phyloP scores from a whole-genome alignment of 1,284 basidiomycete genomes.

The Farysia itapuensis region DNA sequence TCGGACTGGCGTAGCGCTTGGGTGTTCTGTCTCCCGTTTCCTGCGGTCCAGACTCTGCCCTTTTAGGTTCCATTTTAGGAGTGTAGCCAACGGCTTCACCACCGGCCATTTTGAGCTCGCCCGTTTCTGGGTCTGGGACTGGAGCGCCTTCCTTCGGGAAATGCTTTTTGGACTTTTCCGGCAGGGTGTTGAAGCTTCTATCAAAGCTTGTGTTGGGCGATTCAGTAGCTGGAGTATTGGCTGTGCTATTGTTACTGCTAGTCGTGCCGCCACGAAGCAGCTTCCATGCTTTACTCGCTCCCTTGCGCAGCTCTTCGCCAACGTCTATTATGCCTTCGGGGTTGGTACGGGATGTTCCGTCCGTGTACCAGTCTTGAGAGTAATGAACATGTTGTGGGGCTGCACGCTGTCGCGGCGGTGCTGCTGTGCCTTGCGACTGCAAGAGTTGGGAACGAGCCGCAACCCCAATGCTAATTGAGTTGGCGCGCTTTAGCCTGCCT shows the following conservation, averaged over 20 bases:
- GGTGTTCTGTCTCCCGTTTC: slow-evolving; percentile 31
- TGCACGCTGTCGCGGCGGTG: slow-evolving; percentile 12
- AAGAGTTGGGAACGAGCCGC: slow-evolving; percentile 51
- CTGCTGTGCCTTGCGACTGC: slow-evolving; percentile 45
- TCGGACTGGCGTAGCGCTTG: slow-evolving; percentile 13
- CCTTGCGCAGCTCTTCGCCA: slow-evolving; percentile 45
- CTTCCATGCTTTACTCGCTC: slow-evolving; percentile 42
- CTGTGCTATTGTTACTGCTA: slow-evolving; percentile 1
- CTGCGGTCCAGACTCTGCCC: neutral
- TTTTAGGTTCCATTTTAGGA: slow-evolving; percentile 8
- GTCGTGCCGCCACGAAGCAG: slow-evolving; percentile 26
- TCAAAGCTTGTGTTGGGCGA: neutral
- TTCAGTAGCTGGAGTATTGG: neutral
- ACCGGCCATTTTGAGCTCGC: slow-evolving; percentile 23
- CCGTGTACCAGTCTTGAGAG: slow-evolving; percentile 29
- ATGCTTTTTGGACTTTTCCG: slow-evolving; percentile 20
- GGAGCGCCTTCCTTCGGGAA: slow-evolving; percentile 38
- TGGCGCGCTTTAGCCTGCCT: slow-evolving; percentile 49
- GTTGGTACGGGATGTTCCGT: slow-evolving; percentile 2
- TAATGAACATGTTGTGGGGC: slow-evolving; percentile 28
- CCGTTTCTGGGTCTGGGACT: slow-evolving; percentile 18
- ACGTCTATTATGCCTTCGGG: slow-evolving; percentile 44
- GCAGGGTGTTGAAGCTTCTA: too few relatives aligned
- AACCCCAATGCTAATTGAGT: slow-evolving; percentile 55
- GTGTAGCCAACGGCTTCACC: slow-evolving; percentile 6